phyloP scores from a whole-genome alignment of 2,329 filamentous ascomycete genomes.

The Setomelanomma holmii region DNA sequence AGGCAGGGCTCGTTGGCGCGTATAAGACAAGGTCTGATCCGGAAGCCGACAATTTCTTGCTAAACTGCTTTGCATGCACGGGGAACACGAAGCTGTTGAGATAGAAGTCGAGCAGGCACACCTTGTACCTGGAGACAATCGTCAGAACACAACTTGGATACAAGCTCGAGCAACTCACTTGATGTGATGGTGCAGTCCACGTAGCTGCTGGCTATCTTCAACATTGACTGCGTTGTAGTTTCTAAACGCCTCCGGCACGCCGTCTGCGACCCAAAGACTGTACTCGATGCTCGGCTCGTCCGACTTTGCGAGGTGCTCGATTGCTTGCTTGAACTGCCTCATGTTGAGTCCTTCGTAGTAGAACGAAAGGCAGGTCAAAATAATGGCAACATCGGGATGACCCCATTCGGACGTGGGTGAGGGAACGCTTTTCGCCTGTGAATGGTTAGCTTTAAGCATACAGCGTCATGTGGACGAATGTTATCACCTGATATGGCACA shows the following conservation, averaged over 20 bases:
- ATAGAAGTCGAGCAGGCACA: conserved; percentile 68
- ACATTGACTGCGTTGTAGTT: conserved; percentile 67
- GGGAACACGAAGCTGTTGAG: conserved; percentile 72
- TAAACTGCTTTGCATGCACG: conserved; percentile 69
- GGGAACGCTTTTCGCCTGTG: conserved; percentile 67
- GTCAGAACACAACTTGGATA: not conserved
- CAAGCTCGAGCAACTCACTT: not conserved
- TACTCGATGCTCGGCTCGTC: conserved; percentile 67
- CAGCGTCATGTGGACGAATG: not conserved
- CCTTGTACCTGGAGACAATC: conserved; percentile 57
- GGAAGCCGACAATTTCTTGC: conserved; percentile 67
- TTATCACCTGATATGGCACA: conserved; percentile 60
- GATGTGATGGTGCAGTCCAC: conserved; percentile 46
- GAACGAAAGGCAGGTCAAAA: conserved; percentile 60
- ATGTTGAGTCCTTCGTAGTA: conserved; percentile 66
- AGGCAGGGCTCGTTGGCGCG: conserved; percentile 11
- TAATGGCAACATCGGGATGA: conserved; percentile 65
- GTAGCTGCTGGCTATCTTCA: conserved; percentile 60
- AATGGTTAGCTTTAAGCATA: not conserved
- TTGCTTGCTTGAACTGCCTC: conserved; percentile 58
- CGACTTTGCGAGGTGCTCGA: conserved; percentile 61
- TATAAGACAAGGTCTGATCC: conserved; percentile 71
- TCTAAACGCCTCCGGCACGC: conserved; percentile 52
- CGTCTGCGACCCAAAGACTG: conserved; percentile 59
- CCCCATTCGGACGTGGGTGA: conserved; percentile 70